Evolutionary conservation across 2,329 filamentous ascomycete species (phyloP).

Genomic region (Penicillium polonicum): DNA sequence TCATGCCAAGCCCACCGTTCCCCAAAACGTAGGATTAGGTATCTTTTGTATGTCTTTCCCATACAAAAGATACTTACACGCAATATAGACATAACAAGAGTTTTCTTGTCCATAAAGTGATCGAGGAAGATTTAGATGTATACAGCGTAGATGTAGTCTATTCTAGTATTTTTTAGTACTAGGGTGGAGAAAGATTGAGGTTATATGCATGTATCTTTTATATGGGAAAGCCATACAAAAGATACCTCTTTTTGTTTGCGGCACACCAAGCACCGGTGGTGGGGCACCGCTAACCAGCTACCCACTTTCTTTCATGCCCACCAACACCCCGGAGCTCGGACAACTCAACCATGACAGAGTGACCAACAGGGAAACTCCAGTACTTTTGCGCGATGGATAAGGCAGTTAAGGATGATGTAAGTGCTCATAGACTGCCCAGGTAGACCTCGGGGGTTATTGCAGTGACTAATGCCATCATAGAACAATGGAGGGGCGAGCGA

Average conservation of each 20-base stretch:
- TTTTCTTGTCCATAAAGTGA: no score
- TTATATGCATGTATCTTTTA: not conserved
- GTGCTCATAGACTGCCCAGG: constrained; percentile 3
- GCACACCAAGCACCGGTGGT: not conserved
- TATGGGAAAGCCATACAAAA: not conserved
- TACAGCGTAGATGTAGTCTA: no score
- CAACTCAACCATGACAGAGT: constrained; percentile 17
- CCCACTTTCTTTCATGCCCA: constrained; percentile 17
- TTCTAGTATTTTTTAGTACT: no score
- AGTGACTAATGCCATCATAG: constrained; percentile 22
- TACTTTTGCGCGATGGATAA: constrained; percentile 18
- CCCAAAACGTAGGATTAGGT: no score
- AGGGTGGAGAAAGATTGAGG: no score
- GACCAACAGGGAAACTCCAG: constrained; percentile 4
- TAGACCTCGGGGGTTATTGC: not conserved
- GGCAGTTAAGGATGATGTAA: constrained; percentile 21
- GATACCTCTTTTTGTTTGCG: not conserved
- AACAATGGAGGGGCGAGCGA: constrained; percentile 37
- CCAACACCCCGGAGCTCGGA: constrained; percentile 3
- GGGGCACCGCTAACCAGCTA: constrained; percentile 1
- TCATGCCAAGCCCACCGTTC: not conserved
- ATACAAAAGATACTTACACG: no score
- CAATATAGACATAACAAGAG: no score
- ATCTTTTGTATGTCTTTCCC: no score
- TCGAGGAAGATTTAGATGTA: no score